Conservation (phyloP, 1,284 basidiomycete species). For the Veloporphyrellus conicus region DNA sequence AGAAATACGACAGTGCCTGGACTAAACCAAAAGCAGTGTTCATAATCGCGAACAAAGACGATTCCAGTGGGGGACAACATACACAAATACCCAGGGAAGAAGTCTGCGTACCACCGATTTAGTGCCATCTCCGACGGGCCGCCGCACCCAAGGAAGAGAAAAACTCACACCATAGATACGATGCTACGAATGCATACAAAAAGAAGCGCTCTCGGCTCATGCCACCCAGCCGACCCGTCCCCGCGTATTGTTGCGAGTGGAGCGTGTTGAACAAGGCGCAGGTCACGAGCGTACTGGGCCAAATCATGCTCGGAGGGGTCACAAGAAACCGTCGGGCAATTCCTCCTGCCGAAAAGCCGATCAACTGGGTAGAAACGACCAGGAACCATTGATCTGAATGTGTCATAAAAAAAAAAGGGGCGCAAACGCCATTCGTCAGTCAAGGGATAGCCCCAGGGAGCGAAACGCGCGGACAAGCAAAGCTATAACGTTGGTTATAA, state of each 20-base stretch:
- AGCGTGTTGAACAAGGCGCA: slow-evolving; percentile 56
- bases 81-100: slow-evolving; percentile 49
- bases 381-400: slow-evolving; percentile 35
- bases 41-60: too few relatives aligned
- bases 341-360: slow-evolving; percentile 48
- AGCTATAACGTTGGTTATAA: slow-evolving; percentile 34
- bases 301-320: slow-evolving; percentile 43
- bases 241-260: slow-evolving; percentile 51
- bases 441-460: neutral
- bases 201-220: slow-evolving; percentile 54
- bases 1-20: slow-evolving; percentile 48
- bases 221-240: slow-evolving; percentile 38
- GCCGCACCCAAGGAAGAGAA: neutral
- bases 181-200: slow-evolving; percentile 38
- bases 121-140: neutral
- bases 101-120: slow-evolving; percentile 28
- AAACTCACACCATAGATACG: slow-evolving; percentile 47
- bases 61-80: slow-evolving; percentile 8
- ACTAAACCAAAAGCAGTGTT: slow-evolving; percentile 21
- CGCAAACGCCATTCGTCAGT: slow-evolving; percentile 3
- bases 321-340: slow-evolving; percentile 44
- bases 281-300: slow-evolving; percentile 51
- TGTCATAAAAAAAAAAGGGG: neutral
- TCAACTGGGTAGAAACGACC: slow-evolving; percentile 43
- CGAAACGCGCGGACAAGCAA: slow-evolving; percentile 30